These are phyloP conservation scores for Solanum tarijense DNA, from an alignment of 257 asterid genomes.

Conservation along the genomic window DNA sequence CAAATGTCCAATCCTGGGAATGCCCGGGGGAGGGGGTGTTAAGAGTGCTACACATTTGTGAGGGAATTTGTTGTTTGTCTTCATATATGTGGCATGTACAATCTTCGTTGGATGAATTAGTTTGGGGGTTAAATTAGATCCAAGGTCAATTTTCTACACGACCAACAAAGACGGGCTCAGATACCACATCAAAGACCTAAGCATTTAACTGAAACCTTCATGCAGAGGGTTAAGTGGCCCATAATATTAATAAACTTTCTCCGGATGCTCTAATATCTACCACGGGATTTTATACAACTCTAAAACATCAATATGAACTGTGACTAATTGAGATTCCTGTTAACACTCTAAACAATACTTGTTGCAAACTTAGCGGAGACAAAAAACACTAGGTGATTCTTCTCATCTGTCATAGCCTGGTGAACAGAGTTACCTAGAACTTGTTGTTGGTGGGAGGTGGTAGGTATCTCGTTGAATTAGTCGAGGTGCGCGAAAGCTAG, in stretches of 20 bases:
- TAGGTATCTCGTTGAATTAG: neutral
- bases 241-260: neutral
- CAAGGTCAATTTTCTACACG: neutral
- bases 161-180: neutral
- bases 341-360: neutral
- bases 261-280: neutral
- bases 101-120: neutral
- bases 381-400: neutral
- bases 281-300: neutral
- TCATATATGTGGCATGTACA: neutral
- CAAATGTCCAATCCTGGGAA: neutral
- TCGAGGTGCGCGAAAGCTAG: neutral
- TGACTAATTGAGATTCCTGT: neutral
- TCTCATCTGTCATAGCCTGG: neutral
- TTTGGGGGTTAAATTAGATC: neutral
- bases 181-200: neutral
- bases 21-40: neutral
- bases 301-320: neutral
- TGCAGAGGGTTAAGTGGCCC: neutral
- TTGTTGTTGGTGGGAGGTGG: neutral
- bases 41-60: neutral
- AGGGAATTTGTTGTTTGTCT: neutral
- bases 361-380: neutral
- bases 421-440: neutral
- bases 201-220: neutral